Percentiles rank a stretch among this genome's conserved stretches.
These are phyloP conservation scores for Botrytis aclada DNA, from an alignment of 2,329 filamentous ascomycete genomes.

Conservation along the genomic window DNA sequence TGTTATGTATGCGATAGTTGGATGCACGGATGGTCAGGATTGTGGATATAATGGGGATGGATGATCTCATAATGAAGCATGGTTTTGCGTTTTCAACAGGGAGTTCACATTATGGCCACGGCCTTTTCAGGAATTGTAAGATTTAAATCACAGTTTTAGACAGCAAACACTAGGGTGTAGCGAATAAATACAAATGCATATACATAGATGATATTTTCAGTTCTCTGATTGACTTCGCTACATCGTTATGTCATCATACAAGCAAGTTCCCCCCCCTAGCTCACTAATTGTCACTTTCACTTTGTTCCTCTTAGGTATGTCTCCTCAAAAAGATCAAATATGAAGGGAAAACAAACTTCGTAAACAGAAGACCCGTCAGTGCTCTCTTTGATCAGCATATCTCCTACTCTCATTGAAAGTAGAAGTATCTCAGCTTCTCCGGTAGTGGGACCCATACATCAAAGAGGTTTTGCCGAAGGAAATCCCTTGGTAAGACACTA, in stretches of 20 bases:
- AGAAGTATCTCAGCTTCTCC: constrained; percentile 26
- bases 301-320: neutral
- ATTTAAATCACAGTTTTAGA: constrained; percentile 1
- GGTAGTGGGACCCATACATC: neutral
- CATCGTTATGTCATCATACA: neutral
- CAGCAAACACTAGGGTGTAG: neutral
- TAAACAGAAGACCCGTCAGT: constrained; percentile 29
- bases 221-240: neutral
- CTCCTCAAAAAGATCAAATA: neutral
- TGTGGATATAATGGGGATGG: neutral
- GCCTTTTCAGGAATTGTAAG: constrained; percentile 6
- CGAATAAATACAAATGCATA: constrained; percentile 2
- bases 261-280: neutral
- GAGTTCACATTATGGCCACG: constrained; percentile 7
- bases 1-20: neutral
- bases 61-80: constrained; percentile 6
- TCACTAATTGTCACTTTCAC: neutral
- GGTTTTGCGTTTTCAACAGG: neutral
- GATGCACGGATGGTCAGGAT: neutral
- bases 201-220: neutral
- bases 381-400: constrained; percentile 38
- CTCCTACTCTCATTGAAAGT: constrained; percentile 7
- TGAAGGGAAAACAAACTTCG: neutral
- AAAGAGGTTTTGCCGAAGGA: constrained; percentile 30
- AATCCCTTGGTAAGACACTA: constrained; percentile 25